Evolutionary conservation across 805 yeast species (phyloP).

Genomic region (Kazachstania bromeliacearum): DNA sequence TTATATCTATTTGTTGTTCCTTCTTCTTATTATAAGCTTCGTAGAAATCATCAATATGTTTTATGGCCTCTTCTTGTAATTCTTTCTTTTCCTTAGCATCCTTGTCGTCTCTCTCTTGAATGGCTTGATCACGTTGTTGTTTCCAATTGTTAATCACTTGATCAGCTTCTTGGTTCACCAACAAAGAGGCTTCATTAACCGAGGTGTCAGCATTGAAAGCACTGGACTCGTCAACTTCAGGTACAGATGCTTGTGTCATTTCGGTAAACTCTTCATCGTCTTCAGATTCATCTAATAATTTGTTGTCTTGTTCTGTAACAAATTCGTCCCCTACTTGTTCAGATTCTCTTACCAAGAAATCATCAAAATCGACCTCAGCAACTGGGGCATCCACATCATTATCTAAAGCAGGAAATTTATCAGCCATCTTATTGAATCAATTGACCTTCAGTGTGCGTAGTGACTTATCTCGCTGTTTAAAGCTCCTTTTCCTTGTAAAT

Average conservation of each 20-base stretch:
- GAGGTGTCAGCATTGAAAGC: slow-evolving; percentile 20
- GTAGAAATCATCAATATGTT: slow-evolving; percentile 83
- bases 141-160: slow-evolving; percentile 54
- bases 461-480: background rate
- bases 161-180: slow-evolving; percentile 37
- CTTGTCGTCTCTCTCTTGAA: slow-evolving; percentile 67
- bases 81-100: slow-evolving; percentile 55
- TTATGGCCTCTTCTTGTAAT: slow-evolving; percentile 65
- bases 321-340: slow-evolving; percentile 64
- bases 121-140: slow-evolving; percentile 68
- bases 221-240: slow-evolving; percentile 3
- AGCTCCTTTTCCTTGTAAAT: background rate
- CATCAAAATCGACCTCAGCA: slow-evolving; percentile 35
- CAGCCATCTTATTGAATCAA: slow-evolving; percentile 42
- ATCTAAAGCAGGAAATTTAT: slow-evolving; percentile 66
- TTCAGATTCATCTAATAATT: slow-evolving; percentile 29
- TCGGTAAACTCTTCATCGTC: slow-evolving; percentile 36
- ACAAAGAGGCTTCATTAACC: slow-evolving; percentile 11
- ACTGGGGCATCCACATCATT: slow-evolving; percentile 32
- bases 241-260: background rate
- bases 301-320: slow-evolving; percentile 52
- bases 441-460: background rate
- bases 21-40: slow-evolving; percentile 81
- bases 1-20: slow-evolving; percentile 55
- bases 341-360: slow-evolving; percentile 60